These are phyloP conservation scores for Sisymbrium altissimum DNA, from an alignment of 345 rosid species.

Conservation along the genomic window DNA sequence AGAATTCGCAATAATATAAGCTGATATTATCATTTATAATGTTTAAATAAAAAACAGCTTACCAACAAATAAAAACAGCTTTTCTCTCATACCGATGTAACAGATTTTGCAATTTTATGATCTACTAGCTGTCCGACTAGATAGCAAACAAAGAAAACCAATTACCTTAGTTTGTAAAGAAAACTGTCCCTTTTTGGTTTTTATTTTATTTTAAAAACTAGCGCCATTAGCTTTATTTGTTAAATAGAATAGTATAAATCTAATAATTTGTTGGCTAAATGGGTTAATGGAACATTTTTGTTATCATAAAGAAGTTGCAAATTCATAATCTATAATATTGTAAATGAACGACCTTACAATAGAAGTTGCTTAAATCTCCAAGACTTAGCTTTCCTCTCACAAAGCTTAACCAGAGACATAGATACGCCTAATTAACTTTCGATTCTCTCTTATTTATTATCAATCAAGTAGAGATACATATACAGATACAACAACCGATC, in stretches of 20 bases:
- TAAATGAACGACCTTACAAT: background rate
- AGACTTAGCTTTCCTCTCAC: background rate
- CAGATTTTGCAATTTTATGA: background rate
- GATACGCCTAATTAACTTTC: background rate
- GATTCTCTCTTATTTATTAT: background rate
- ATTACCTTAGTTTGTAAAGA: background rate
- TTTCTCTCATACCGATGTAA: background rate
- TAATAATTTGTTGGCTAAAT: background rate
- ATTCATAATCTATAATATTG: background rate
- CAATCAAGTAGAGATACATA: background rate
- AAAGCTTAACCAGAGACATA: background rate
- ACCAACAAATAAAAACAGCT: no score
- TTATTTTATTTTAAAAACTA: background rate
- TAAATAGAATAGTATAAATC: background rate
- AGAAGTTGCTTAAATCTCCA: background rate
- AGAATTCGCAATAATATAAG: background rate
- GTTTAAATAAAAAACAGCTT: no score
- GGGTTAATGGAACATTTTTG: background rate
- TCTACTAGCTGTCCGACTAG: background rate
- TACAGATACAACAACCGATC: background rate
- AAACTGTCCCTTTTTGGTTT: background rate
- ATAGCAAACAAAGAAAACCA: background rate
- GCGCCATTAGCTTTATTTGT: background rate
- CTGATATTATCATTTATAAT: background rate
- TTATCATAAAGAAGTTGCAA: background rate